Evolutionary conservation across 179 eudicot genomes (phyloP).

Genomic region (Silene vulgaris): DNA sequence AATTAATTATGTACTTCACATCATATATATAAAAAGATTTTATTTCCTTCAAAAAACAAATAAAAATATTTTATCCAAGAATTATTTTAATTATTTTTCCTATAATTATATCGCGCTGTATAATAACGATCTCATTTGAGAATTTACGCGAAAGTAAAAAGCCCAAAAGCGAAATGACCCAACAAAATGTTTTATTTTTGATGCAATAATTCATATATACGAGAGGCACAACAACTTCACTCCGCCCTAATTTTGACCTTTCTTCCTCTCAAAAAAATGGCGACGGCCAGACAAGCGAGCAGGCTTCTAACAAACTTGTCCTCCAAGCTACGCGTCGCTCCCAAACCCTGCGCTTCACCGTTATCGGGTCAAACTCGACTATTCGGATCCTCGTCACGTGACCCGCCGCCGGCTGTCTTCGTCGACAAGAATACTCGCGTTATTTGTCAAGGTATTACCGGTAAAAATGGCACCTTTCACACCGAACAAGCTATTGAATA

Average conservation of each 20-base stretch:
- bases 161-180: too few relatives aligned
- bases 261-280: constrained; percentile 19
- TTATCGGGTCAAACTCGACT: constrained; percentile 28
- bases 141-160: too few relatives aligned
- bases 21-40: too few relatives aligned
- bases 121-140: too few relatives aligned
- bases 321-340: constrained; percentile 30
- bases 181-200: too few relatives aligned
- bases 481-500: constrained; percentile 98
- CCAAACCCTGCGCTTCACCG: constrained; percentile 24
- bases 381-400: constrained; percentile 55
- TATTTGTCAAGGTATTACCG: constrained; percentile 94
- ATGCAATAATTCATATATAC: too few relatives aligned
- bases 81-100: too few relatives aligned
- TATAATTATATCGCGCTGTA: too few relatives aligned
- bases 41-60: too few relatives aligned
- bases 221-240: not conserved
- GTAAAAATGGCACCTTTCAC: constrained; percentile 93
- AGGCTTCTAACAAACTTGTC: constrained; percentile 41
- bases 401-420: constrained; percentile 68
- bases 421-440: constrained; percentile 94
- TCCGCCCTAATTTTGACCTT: not conserved
- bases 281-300: constrained; percentile 59
- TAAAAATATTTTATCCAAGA: too few relatives aligned
- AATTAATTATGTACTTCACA: too few relatives aligned